phyloP scores from a whole-genome alignment of 768 basidiomycete genomes.

The Neoboletus magnificus region DNA sequence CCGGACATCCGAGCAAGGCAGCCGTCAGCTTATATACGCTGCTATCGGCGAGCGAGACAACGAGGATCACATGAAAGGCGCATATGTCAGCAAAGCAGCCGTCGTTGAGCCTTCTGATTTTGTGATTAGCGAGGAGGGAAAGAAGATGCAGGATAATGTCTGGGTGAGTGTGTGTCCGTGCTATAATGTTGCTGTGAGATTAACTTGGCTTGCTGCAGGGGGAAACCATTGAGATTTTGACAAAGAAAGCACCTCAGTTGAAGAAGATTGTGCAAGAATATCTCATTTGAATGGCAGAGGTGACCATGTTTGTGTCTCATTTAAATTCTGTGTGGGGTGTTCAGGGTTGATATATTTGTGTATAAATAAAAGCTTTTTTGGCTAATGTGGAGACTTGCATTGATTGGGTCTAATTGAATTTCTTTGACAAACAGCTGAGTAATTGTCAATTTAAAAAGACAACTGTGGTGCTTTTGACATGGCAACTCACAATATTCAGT shows the following conservation, averaged over 20 bases:
- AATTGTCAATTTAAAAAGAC: too few relatives aligned
- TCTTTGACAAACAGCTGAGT: too few relatives aligned
- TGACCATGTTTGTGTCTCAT: background rate
- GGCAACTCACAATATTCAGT: background rate
- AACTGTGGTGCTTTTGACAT: background rate
- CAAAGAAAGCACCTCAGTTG: slow-evolving; percentile 7
- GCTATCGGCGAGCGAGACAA: slow-evolving; percentile 25
- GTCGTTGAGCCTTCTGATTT: slow-evolving; percentile 32
- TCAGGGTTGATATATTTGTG: too few relatives aligned
- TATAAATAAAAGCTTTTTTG: too few relatives aligned
- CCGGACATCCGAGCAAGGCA: slow-evolving; percentile 31
- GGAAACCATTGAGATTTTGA: slow-evolving; percentile 23
- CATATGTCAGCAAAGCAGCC: slow-evolving; percentile 8
- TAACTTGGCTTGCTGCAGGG: slow-evolving; percentile 3
- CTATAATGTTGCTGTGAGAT: background rate
- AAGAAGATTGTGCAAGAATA: slow-evolving; percentile 12
- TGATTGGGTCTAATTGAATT: too few relatives aligned
- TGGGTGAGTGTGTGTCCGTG: slow-evolving; percentile 32
- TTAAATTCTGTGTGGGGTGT: background rate
- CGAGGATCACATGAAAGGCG: slow-evolving; percentile 23
- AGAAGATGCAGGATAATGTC: slow-evolving; percentile 26
- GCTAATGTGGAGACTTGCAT: too few relatives aligned
- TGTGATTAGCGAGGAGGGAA: slow-evolving; percentile 30
- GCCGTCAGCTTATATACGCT: slow-evolving; percentile 33
- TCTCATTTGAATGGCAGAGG: background rate